Evolutionary conservation across 108 stramenopile genomes (phyloP), one percentile per base, ranked within the genome.

Genomic region (Parietichytrium sp.): DNA sequence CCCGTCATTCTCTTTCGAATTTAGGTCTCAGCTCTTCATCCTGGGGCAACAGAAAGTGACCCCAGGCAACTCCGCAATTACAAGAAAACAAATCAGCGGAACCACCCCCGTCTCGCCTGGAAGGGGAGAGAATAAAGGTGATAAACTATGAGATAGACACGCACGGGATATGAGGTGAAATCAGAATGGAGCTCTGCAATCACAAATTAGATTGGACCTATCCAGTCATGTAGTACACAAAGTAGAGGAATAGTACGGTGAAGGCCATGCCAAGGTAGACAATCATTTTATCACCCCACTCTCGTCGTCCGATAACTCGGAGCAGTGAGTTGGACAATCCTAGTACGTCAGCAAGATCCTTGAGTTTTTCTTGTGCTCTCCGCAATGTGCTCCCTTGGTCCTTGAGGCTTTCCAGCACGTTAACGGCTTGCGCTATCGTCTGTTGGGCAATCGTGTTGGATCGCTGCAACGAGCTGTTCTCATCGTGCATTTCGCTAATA

Each of bases 301-400:
- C 61, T 12, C 61, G 29, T 6, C 61, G 61, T 33, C 45, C 61
- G 20, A 72, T 72, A 0, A 72, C 61, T 10, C 25, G 18, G 42
- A 72, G 61, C 8, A 72, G 33, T 7, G 61, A 72, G 33, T 72
- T 42, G 0, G 61, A 72, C 10, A 72, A n/a, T 45, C 61, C 61
- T 6, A 72, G 42, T n/a, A 45, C 42, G 1, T 72, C 20, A 12
- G 61, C 61, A 27, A 72, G 36, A 27, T 45, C 25, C 61, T 72
- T 33, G 38, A 72, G 61, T 42, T 72, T 72, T n/a, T 33, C 36
- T 33, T 72, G 61, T 6, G 61, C 61, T n/a, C 61, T 42, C 61
- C 36, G 20, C 1, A 72, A 42, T 25, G 36, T 72, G 61, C 61
- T 27, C 38, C 61, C 38, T 25, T 72, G 61, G 38, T 72, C 38